Percentiles rank a stretch among this genome's conserved stretches.
phyloP scores from a whole-genome alignment of 2,329 filamentous ascomycete species.

The Biscogniauxia sp. region DNA sequence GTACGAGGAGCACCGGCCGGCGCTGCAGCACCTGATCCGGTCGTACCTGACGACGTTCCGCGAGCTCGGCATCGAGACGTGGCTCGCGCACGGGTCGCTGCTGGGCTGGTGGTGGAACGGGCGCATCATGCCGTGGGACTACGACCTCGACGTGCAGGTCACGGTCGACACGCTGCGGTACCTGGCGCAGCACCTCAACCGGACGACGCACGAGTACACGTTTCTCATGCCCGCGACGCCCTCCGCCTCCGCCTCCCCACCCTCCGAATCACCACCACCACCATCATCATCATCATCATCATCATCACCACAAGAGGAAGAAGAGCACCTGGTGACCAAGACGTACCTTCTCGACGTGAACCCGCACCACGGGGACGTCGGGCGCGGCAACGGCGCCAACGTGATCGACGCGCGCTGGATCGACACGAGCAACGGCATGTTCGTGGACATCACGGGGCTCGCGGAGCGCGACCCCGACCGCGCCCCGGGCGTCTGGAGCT shows the following conservation, averaged over 20 bases:
- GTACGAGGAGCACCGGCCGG: slow-evolving; percentile 64
- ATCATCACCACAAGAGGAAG: too few relatives aligned
- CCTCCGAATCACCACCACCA: too few relatives aligned
- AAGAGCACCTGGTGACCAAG: too few relatives aligned
- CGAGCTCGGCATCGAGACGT: slow-evolving; percentile 69
- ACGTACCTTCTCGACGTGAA: too few relatives aligned
- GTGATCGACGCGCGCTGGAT: slow-evolving; percentile 86
- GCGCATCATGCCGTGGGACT: slow-evolving; percentile 78
- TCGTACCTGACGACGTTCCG: slow-evolving; percentile 70
- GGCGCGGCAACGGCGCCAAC: slow-evolving; percentile 63
- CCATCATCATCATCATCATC: too few relatives aligned
- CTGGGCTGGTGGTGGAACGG: slow-evolving; percentile 90
- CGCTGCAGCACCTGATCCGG: slow-evolving; percentile 67
- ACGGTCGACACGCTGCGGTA: slow-evolving; percentile 63
- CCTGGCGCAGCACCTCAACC: slow-evolving; percentile 66
- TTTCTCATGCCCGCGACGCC: slow-evolving; percentile 74
- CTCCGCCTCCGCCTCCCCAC: too few relatives aligned
- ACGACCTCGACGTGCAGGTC: slow-evolving; percentile 80
- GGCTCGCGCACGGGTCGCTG: slow-evolving; percentile 82
- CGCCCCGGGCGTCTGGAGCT: too few relatives aligned
- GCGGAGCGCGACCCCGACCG: slow-evolving; percentile 62
- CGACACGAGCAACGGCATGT: slow-evolving; percentile 71
- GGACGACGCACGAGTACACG: slow-evolving; percentile 61
- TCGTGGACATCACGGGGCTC: slow-evolving; percentile 79
- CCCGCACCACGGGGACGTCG: too few relatives aligned